Base-by-base conservation (phyloP, 768 basidiomycete genomes). In the Kwoniella dendrophila region DNA sequence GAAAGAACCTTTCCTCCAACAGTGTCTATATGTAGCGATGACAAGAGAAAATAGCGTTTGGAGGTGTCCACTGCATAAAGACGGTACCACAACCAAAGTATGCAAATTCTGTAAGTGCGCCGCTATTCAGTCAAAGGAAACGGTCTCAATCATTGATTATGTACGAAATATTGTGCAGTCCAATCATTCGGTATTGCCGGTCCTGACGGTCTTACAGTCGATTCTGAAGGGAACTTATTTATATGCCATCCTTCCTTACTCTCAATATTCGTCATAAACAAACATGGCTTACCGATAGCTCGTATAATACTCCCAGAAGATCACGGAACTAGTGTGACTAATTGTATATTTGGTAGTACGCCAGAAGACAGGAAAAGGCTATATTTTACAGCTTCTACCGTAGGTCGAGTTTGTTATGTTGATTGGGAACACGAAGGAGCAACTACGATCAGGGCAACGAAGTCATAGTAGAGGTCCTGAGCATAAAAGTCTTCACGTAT, bases 201-300 rank as follows among this genome's bases (percentile, higher is more conserved):
- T 12, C 67, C 63, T 3, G 67, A 68, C 55, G 67, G 67, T 7
- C n/a, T 68, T 26, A 68, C 63, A n/a, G 56, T 68, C 29, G 67
- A 68, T 30, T 34, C 20, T 3, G 36, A 62, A 43, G 63, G 63
- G 20, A 68, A 68, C 49, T 52, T 68, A 11, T 68, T 68, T 60
- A 62, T 68, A 49, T 68, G 67, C 36, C 59, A 62, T 32, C 63
- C 67, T 5, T 48, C 52, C 24, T 41, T 68, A 7, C 38, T 49
- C 6, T 68, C 36, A 22, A 68, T 68, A 49, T 68, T 68, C 34
- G 67, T 68, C 5, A 63, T 68, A n/a, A 30, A 18, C 10, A 54
- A 22, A 5, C 36, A 34, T 22, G 67, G 67, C 6, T 16, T 64
- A 14, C 67, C 67, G n/a, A 20, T 63, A 14, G 67, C 67, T 18